These are phyloP conservation scores for Fagopyrum esculentum DNA, from an alignment of 148 eudicot species.

Conservation along the genomic window DNA sequence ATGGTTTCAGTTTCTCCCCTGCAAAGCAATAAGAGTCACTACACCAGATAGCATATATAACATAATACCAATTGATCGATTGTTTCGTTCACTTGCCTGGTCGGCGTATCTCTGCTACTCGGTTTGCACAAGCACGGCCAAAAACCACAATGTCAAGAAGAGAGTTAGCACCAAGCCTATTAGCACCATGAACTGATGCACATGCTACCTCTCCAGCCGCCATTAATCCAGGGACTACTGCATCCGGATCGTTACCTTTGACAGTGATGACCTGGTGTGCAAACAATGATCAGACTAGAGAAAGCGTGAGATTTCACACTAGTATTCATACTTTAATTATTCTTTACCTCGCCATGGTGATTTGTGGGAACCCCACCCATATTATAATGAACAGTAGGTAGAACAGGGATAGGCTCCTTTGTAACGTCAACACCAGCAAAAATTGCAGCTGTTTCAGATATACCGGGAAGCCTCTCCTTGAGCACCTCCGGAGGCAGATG, in stretches of 20 bases:
- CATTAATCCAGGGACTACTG: slow-evolving; percentile 83
- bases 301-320: background rate
- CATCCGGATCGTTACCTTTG: slow-evolving; percentile 81
- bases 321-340: background rate
- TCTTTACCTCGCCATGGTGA: slow-evolving; percentile 85
- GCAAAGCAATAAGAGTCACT: slow-evolving; percentile 11
- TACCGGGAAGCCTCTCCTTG: slow-evolving; percentile 99
- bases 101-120: slow-evolving; percentile 82
- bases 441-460: slow-evolving; percentile 98
- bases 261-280: slow-evolving; percentile 68
- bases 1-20: slow-evolving; percentile 87
- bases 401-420: slow-evolving; percentile 96
- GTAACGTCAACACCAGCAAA: slow-evolving; percentile 99
- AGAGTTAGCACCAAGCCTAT: slow-evolving; percentile 96
- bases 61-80: background rate
- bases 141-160: slow-evolving; percentile 99
- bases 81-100: slow-evolving; percentile 49
- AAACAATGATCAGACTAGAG: slow-evolving; percentile 10
- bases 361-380: slow-evolving; percentile 99
- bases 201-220: slow-evolving; percentile 99
- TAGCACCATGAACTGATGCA: slow-evolving; percentile 99
- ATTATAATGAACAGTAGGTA: slow-evolving; percentile 97
- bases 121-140: slow-evolving; percentile 96
- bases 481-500: slow-evolving; percentile 98
- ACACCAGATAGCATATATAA: background rate